A percentile compares a stretch with the other conserved stretches of the same genome.
Conservation (phyloP, 2,329 filamentous ascomycete genomes). For the Ceratocystis smalleyi region DNA sequence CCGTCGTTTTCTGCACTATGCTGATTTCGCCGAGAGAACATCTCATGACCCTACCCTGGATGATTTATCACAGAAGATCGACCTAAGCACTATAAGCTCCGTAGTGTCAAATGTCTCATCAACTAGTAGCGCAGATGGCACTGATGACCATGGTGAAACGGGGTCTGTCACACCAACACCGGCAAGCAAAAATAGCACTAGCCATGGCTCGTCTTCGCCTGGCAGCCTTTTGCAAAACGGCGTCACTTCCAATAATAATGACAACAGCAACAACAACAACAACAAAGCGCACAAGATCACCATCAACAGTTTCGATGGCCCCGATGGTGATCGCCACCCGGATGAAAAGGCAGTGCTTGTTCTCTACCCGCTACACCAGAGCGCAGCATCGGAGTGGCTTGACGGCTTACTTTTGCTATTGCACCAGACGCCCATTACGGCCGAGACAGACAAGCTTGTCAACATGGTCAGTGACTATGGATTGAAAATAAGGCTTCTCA, state of each 20-base stretch:
- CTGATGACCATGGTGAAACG: conserved; percentile 28
- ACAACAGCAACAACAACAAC: conserved; percentile 23
- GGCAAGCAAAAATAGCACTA: background rate
- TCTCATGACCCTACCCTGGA: conserved; percentile 56
- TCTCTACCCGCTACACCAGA: conserved; percentile 67
- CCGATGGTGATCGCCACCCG: conserved; percentile 25
- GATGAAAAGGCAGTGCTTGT: conserved; percentile 62
- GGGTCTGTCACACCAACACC: conserved; percentile 9
- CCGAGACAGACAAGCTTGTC: conserved; percentile 83
- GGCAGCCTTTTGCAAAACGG: background rate
- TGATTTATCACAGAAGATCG: conserved; percentile 62
- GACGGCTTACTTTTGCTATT: conserved; percentile 90
- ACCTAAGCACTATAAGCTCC: conserved; percentile 74
- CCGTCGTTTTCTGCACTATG: conserved; percentile 75
- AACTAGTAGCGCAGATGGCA: conserved; percentile 35
- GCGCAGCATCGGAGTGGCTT: conserved; percentile 85
- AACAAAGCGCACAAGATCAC: conserved; percentile 67
- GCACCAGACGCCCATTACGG: conserved; percentile 90
- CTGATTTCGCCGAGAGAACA: conserved; percentile 57
- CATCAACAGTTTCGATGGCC: conserved; percentile 55
- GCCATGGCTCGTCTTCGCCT: background rate
- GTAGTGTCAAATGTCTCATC: conserved; percentile 86
- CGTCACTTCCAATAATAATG: background rate
- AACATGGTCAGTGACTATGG: conserved; percentile 78
- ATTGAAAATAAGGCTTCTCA: conserved; percentile 79